Conservation (phyloP, 805 yeast species). For the Candida palmyrensis region DNA sequence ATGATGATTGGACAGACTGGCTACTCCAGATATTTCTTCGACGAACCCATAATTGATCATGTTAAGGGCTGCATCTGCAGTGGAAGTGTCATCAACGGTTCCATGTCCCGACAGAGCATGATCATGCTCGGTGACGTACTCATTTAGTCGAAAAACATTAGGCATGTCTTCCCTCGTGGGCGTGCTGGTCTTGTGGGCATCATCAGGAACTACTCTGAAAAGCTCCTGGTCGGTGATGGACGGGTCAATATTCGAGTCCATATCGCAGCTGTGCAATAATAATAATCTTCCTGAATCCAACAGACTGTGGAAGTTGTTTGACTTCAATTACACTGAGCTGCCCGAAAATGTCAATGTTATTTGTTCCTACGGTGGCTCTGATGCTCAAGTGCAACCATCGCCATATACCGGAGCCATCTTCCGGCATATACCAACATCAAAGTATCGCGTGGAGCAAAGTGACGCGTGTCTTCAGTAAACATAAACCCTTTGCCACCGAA, state of each 20-base stretch:
- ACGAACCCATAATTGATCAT: slow-evolving; percentile 15
- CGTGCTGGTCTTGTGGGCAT: slow-evolving; percentile 1
- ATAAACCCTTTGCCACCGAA: too few species aligned
- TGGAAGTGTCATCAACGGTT: slow-evolving; percentile 4
- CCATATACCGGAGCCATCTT: too few species aligned
- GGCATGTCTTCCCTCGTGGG: slow-evolving; percentile 5
- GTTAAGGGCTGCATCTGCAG: slow-evolving; percentile 16
- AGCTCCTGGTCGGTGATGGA: slow-evolving; percentile 13
- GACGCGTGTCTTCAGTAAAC: too few species aligned
- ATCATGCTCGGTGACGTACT: slow-evolving; percentile 9
- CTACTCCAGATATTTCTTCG: background rate
- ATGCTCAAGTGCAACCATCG: too few species aligned
- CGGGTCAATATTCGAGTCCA: slow-evolving; percentile 13
- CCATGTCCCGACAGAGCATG: slow-evolving; percentile 3
- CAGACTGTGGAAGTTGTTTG: too few species aligned
- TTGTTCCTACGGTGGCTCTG: too few species aligned
- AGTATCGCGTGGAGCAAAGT: too few species aligned
- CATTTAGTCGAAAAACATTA: slow-evolving; percentile 12
- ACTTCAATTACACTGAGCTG: too few species aligned
- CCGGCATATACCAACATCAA: too few species aligned
- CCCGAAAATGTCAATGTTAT: too few species aligned
- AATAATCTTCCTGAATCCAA: too few species aligned
- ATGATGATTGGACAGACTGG: background rate
- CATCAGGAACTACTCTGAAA: slow-evolving; percentile 8
- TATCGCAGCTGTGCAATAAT: too few species aligned